Evolutionary conservation across 345 rosid species (phyloP).

Genomic region (Aquilaria malaccensis): DNA sequence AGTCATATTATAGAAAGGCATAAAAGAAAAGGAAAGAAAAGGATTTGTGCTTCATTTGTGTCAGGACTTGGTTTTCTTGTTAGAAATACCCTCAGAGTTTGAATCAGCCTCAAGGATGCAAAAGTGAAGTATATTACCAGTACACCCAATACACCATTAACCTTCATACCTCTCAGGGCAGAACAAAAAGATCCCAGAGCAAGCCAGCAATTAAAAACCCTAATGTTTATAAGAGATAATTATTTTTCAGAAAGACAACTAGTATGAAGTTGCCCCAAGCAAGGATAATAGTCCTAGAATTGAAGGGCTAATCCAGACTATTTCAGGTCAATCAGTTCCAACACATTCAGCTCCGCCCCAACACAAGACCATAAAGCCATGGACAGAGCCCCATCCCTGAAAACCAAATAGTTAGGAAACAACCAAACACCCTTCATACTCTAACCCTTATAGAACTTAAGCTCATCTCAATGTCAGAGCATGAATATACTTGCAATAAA

Average conservation of each 20-base stretch:
- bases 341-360: too few relatives aligned
- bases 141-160: slow-evolving; percentile 55
- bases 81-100: slow-evolving; percentile 25
- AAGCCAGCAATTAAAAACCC: slow-evolving; percentile 56
- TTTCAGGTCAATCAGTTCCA: too few relatives aligned
- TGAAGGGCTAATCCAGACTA: slow-evolving; percentile 49
- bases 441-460: too few relatives aligned
- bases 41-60: neutral
- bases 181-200: slow-evolving; percentile 72
- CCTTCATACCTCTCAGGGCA: slow-evolving; percentile 65
- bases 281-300: slow-evolving; percentile 69
- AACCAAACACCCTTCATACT: too few relatives aligned
- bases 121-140: slow-evolving; percentile 51
- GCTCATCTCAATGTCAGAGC: too few relatives aligned
- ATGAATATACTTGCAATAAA: too few relatives aligned
- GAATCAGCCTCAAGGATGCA: slow-evolving; percentile 47
- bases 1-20: too few relatives aligned
- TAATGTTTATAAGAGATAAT: slow-evolving; percentile 58
- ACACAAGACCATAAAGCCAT: too few relatives aligned
- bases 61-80: neutral
- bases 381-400: too few relatives aligned
- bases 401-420: too few relatives aligned
- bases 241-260: slow-evolving; percentile 37
- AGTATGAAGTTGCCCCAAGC: slow-evolving; percentile 92
- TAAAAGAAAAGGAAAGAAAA: neutral